These are phyloP conservation scores for Protomyces inouyei DNA, from an alignment of 1,139 yeast species.

Conservation along the genomic window DNA sequence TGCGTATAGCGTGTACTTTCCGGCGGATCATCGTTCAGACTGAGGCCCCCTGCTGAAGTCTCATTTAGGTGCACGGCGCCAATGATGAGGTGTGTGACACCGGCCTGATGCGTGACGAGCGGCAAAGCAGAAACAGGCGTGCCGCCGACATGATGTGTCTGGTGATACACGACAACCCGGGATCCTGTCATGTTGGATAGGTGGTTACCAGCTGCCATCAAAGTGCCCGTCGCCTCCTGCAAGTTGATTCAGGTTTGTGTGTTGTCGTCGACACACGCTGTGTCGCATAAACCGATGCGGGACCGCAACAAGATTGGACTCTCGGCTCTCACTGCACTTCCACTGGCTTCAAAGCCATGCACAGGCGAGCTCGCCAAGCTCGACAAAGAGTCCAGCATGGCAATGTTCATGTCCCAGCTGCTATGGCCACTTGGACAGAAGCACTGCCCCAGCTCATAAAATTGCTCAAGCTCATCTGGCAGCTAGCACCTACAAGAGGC, in stretches of 20 bases:
- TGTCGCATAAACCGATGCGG: background rate
- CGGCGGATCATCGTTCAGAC: constrained; percentile 8
- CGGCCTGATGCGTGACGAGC: background rate
- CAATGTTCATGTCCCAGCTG: background rate
- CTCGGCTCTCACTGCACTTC: too few species aligned
- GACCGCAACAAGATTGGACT: too few species aligned
- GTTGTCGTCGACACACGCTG: background rate
- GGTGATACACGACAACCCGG: constrained; percentile 11
- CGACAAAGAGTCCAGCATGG: background rate
- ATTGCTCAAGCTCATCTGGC: constrained; percentile 5
- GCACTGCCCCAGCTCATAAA: constrained; percentile 14
- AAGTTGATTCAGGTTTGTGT: too few species aligned
- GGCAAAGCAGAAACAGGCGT: background rate
- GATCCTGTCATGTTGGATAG: background rate
- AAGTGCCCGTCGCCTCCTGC: background rate
- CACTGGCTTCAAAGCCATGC: too few species aligned
- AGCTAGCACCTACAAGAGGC: constrained; percentile 1
- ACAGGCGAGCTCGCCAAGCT: too few species aligned
- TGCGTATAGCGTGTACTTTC: background rate
- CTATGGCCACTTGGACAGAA: constrained; percentile 3
- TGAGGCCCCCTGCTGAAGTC: background rate
- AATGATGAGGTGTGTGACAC: constrained; percentile 7
- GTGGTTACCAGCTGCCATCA: too few species aligned
- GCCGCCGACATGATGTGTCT: constrained; percentile 8
- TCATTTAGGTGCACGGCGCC: constrained; percentile 20